Conservation (phyloP, 169 alveolate species). For the Eimeria necatrix region DNA sequence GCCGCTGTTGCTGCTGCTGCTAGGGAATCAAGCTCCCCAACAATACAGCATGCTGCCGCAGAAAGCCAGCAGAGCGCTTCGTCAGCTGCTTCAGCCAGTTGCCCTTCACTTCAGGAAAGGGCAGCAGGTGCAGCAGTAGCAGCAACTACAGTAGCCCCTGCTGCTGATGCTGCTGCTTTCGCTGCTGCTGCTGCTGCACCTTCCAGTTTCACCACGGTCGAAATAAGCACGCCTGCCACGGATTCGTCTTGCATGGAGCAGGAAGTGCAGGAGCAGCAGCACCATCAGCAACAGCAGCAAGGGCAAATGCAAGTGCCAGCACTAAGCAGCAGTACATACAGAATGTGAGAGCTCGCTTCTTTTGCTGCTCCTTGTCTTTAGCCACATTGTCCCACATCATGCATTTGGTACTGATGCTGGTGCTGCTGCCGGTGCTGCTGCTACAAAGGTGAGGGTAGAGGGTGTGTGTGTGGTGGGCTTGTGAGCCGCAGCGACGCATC, state of each 20-base stretch:
- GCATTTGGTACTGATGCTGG: not conserved
- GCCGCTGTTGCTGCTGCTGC: slow-evolving; percentile 49
- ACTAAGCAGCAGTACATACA: not conserved
- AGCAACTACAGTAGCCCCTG: not conserved
- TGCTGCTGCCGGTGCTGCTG: not conserved
- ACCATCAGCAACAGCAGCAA: not conserved
- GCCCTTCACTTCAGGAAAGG: too few species aligned
- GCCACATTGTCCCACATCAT: not conserved
- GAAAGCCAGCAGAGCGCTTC: not conserved
- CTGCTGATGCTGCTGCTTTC: not conserved
- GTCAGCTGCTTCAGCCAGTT: too few species aligned
- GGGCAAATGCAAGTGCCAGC: not conserved
- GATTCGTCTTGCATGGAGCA: not conserved
- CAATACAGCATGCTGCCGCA: not conserved
- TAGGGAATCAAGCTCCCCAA: not conserved
- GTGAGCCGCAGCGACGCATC: not conserved
- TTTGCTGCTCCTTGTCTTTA: not conserved
- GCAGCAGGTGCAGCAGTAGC: not conserved
- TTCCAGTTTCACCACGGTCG: not conserved
- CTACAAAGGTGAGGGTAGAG: not conserved
- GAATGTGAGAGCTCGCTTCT: not conserved
- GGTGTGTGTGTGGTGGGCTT: not conserved
- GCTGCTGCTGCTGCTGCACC: not conserved
- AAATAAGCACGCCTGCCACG: not conserved
- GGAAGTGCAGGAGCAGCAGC: not conserved